phyloP scores from a whole-genome alignment of 805 yeast species.

The Kodamaea jinghongensis region DNA sequence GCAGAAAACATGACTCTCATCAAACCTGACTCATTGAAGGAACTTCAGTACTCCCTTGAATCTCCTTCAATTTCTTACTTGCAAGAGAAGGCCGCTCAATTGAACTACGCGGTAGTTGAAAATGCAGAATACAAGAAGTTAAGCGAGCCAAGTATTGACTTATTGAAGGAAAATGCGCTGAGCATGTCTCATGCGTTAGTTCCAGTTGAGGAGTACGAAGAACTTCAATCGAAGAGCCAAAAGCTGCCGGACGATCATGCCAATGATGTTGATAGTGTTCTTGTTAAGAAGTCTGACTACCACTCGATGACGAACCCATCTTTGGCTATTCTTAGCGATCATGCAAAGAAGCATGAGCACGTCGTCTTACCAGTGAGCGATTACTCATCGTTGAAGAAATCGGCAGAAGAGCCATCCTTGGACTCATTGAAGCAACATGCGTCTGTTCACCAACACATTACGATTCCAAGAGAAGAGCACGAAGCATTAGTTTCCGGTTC shows the following conservation, averaged over 20 bases:
- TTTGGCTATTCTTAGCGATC: constrained; percentile 13
- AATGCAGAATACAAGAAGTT: neutral
- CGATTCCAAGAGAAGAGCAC: constrained; percentile 10
- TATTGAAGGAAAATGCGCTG: constrained; percentile 4
- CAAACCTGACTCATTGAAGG: constrained; percentile 16
- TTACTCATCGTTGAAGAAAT: constrained; percentile 8
- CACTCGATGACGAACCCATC: constrained; percentile 12
- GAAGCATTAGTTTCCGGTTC: constrained; percentile 23
- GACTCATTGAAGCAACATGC: constrained; percentile 13
- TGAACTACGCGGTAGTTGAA: constrained; percentile 6
- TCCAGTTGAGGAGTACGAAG: neutral
- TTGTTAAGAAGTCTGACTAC: too few species aligned
- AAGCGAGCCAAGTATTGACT: neutral
- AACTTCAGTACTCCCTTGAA: constrained; percentile 11
- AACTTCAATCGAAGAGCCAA: constrained; percentile 2
- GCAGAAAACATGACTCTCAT: constrained; percentile 18
- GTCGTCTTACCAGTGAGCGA: constrained; percentile 1
- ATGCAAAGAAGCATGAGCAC: constrained; percentile 14
- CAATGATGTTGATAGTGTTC: neutral
- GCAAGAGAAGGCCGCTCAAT: constrained; percentile 8
- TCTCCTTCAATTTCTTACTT: constrained; percentile 14
- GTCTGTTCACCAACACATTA: constrained; percentile 18
- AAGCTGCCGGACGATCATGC: constrained; percentile 5
- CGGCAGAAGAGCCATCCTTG: constrained; percentile 4
- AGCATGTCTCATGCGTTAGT: constrained; percentile 1